Evolutionary conservation across 1,139 yeast species (phyloP).

Genomic region (Yamadazyma siamensis): DNA sequence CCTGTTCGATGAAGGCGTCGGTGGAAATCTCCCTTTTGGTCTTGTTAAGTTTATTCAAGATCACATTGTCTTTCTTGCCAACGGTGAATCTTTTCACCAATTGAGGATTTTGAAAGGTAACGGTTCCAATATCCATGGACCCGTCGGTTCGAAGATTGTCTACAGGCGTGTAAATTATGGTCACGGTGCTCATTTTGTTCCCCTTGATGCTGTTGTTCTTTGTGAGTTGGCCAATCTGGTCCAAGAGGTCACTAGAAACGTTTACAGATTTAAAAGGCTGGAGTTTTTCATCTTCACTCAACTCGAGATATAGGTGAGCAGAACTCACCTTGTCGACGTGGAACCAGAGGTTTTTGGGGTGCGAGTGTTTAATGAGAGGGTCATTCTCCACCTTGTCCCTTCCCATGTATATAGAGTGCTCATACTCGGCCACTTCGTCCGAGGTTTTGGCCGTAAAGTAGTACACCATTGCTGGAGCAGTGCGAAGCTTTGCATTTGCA

Average conservation of each 20-base stretch:
- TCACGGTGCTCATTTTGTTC: constrained; percentile 65
- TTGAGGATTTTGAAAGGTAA: constrained; percentile 60
- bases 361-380: constrained; percentile 64
- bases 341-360: constrained; percentile 75
- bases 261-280: constrained; percentile 30
- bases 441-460: constrained; percentile 43
- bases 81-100: constrained; percentile 54
- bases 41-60: constrained; percentile 63
- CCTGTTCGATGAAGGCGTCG: constrained; percentile 51
- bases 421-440: constrained; percentile 32
- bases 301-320: constrained; percentile 75
- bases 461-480: constrained; percentile 46
- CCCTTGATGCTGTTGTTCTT: constrained; percentile 81
- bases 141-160: constrained; percentile 67
- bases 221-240: constrained; percentile 71
- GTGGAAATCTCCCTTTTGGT: constrained; percentile 49
- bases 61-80: constrained; percentile 56
- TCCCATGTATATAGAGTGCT: constrained; percentile 59
- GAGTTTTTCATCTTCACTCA: constrained; percentile 38
- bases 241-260: constrained; percentile 51
- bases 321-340: constrained; percentile 80
- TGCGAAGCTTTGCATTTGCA: constrained; percentile 1
- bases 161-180: constrained; percentile 77
- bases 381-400: constrained; percentile 77
- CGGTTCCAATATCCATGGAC: constrained; percentile 83